A percentile compares a stretch with the other conserved stretches of the same genome.
phyloP scores from a whole-genome alignment of 164 flowering plant genomes.

The Nymphaea thermarum region DNA sequence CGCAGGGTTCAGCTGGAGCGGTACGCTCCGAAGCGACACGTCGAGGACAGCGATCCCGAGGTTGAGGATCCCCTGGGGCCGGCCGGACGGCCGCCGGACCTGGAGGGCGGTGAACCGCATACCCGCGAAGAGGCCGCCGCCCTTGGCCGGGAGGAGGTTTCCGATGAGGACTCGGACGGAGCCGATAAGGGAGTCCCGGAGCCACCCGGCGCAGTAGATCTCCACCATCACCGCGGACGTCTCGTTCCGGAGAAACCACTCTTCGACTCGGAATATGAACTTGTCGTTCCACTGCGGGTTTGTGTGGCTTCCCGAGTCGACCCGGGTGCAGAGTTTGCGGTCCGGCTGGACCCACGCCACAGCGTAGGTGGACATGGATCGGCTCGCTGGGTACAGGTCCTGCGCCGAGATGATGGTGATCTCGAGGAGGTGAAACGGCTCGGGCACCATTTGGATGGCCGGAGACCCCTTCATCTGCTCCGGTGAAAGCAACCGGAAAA shows the following conservation, averaged over 20 bases:
- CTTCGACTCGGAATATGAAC: constrained; percentile 78
- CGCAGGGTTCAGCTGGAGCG: constrained; percentile 49
- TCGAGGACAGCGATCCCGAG: constrained; percentile 68
- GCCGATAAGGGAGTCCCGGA: constrained; percentile 57
- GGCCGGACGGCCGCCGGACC: constrained; percentile 75
- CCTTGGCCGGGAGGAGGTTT: constrained; percentile 44
- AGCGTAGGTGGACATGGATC: constrained; percentile 60
- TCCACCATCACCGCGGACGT: constrained; percentile 71
- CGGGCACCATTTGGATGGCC: neutral
- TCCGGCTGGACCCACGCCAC: constrained; percentile 62
- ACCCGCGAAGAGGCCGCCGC: constrained; percentile 7
- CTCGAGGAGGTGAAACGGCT: constrained; percentile 50
- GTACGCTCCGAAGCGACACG: constrained; percentile 79
- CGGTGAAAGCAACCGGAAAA: too few relatives aligned
- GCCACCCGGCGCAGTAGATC: constrained; percentile 30
- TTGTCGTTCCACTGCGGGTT: constrained; percentile 92
- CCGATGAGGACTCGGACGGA: constrained; percentile 57
- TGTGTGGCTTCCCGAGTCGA: constrained; percentile 37
- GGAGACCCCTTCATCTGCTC: too few relatives aligned
- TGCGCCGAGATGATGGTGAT: constrained; percentile 78
- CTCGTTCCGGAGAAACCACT: constrained; percentile 42
- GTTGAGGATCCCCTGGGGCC: constrained; percentile 93
- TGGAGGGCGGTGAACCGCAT: constrained; percentile 52
- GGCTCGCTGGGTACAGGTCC: constrained; percentile 39
- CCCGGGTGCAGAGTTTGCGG: constrained; percentile 57